Conservation (phyloP, 495 filamentous ascomycete genomes). For the Beverwykella pulmonaria region DNA sequence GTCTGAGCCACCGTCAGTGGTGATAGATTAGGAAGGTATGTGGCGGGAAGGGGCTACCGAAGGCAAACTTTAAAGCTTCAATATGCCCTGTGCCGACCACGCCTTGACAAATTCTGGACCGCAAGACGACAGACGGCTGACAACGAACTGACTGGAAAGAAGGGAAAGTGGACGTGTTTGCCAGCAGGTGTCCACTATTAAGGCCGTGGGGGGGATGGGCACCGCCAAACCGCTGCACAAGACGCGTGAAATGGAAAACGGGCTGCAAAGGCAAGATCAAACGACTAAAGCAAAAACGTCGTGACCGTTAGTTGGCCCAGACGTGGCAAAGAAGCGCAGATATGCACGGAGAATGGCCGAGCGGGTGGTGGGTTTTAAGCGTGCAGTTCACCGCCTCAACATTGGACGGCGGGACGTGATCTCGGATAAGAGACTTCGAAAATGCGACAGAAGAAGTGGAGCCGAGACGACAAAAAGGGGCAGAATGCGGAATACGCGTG, state of each 20-base stretch:
- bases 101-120: neutral
- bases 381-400: conserved; percentile 31
- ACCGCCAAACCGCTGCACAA: neutral
- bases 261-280: neutral
- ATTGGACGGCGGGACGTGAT: neutral
- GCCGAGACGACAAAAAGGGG: conserved; percentile 3
- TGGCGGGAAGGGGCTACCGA: neutral
- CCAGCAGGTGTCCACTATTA: neutral
- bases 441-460: conserved; percentile 12
- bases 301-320: conserved; percentile 11
- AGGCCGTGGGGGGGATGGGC: neutral
- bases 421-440: conserved; percentile 24
- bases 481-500: conserved; percentile 5
- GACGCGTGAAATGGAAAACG: neutral
- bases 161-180: neutral
- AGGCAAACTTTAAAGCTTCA: neutral
- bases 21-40: conserved; percentile 8
- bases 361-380: conserved; percentile 19
- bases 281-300: conserved; percentile 3
- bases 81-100: neutral
- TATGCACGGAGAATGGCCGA: neutral
- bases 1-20: neutral
- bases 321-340: conserved; percentile 16
- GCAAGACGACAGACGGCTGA: neutral
- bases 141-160: neutral